Conservation (phyloP, 2,329 filamentous ascomycete genomes). For the Venturia carpophila region DNA sequence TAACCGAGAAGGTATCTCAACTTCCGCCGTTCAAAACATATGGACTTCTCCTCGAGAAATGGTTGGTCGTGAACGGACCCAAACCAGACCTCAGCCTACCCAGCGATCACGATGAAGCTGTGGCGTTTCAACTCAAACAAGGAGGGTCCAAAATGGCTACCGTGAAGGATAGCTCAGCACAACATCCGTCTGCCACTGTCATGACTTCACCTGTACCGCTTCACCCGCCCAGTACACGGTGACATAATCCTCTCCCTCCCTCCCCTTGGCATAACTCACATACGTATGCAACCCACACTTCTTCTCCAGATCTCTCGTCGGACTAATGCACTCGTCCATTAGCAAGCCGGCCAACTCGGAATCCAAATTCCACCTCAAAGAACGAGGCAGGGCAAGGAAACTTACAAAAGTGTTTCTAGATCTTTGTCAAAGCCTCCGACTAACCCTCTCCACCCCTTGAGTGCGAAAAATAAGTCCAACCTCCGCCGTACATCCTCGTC, state of each 20-base stretch:
- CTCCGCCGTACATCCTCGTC: conserved; percentile 2
- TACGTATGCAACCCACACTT: conserved; percentile 2
- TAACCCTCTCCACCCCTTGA: conserved; percentile 1
- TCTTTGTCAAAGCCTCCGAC: background rate
- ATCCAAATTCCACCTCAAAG: too few relatives aligned
- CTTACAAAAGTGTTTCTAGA: background rate
- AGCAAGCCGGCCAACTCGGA: too few relatives aligned
- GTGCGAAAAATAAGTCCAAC: background rate
- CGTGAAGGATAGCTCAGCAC: background rate
- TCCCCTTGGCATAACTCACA: background rate
- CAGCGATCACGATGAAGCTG: background rate
- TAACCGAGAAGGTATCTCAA: too few relatives aligned
- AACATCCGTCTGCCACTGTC: background rate
- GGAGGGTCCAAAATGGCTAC: background rate
- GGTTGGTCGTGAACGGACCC: too few relatives aligned
- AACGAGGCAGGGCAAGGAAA: background rate
- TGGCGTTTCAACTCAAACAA: background rate
- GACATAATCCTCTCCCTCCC: conserved; percentile 1
- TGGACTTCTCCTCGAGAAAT: too few relatives aligned
- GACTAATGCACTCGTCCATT: background rate
- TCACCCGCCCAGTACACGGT: conserved; percentile 2
- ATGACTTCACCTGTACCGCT: background rate
- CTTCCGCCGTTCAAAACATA: too few relatives aligned
- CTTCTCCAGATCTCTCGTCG: background rate
- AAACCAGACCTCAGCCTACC: too few relatives aligned